Evolutionary conservation across 78 protist genomes (phyloP), one percentile per base, ranked within the genome.

Genomic region (Protostelium mycophagum): DNA sequence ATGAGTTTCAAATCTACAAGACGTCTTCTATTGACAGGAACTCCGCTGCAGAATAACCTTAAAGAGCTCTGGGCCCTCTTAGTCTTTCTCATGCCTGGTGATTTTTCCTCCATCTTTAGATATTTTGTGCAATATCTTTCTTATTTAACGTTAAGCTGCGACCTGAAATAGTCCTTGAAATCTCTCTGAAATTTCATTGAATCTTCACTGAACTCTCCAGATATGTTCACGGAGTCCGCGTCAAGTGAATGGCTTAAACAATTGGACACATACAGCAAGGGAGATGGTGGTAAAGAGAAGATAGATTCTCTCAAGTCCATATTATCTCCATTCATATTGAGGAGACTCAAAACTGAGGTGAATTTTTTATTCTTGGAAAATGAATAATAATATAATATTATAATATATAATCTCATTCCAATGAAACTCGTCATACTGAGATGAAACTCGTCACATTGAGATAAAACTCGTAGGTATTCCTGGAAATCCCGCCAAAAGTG

Each of bases 271-370:
- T 36, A 34, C 35, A 31, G 39, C 10, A 85, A 51, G 16, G 29
- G 28, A 5, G 85, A 35, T 28, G 86, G 73, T 28, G 84, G 63
- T 16, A 0, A 23, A 5, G n/a, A 29, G 37, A 84, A 83, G 28
- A 35, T 36, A 28, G 90, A 86, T 0, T 28, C 83, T 1, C 93
- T 97, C 91, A 97, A 97, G 84, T 38, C 28, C 83, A 38, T 97
- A 35, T 91, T 98, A 35, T 83, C 94, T 28, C 99, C 99, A 1
- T 98, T 98, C 89, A 83, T 99, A 83, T 93, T 99, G 51, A 94
- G 99, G 37, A 95, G 99, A 37, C 91, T 99, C 9, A 99, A 99
- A 89, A 34, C 89, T 34, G 98, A 98, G 0, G 99, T 98, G 73
- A 51, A 16, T 51, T 25, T 51, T 51, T 51, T 51, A 51, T 51